These are phyloP conservation scores for Aspergillus felis DNA, from an alignment of 2,329 filamentous ascomycete genomes.

Conservation along the genomic window DNA sequence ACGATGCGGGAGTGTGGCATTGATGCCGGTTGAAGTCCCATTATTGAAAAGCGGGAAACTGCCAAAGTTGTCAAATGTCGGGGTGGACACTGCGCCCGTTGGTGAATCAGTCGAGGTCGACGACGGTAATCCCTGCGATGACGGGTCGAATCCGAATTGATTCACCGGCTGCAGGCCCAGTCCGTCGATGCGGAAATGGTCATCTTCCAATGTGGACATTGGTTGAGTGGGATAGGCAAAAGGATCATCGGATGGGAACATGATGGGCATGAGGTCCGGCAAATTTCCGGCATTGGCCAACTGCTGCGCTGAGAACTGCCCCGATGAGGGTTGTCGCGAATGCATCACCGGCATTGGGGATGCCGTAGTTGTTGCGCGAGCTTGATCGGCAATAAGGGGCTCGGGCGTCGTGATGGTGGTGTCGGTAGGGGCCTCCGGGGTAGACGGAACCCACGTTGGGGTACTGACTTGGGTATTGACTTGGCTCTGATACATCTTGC, in stretches of 20 bases:
- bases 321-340: slow-evolving; percentile 21
- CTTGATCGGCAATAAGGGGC: slow-evolving; percentile 20
- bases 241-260: slow-evolving; percentile 49
- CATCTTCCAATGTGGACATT: slow-evolving; percentile 44
- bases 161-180: slow-evolving; percentile 7
- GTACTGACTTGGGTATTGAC: slow-evolving; percentile 10
- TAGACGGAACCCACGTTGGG: slow-evolving; percentile 24
- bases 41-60: slow-evolving; percentile 25
- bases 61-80: slow-evolving; percentile 25
- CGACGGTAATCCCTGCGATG: slow-evolving; percentile 13
- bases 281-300: slow-evolving; percentile 33
- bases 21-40: slow-evolving; percentile 17
- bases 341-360: slow-evolving; percentile 18
- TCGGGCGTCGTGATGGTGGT: slow-evolving; percentile 29
- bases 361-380: slow-evolving; percentile 13
- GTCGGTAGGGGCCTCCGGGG: slow-evolving; percentile 26
- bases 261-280: slow-evolving; percentile 48
- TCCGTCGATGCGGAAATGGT: slow-evolving; percentile 35
- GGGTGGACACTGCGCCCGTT: slow-evolving; percentile 15
- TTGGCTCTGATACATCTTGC: slow-evolving; percentile 10
- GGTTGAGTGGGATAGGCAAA: slow-evolving; percentile 50
- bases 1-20: slow-evolving; percentile 26
- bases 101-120: slow-evolving; percentile 13
- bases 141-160: slow-evolving; percentile 23
- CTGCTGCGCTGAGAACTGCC: slow-evolving; percentile 29